Base-by-base conservation (phyloP, 2,329 filamentous ascomycete genomes). In the Aspergillus sojae region DNA sequence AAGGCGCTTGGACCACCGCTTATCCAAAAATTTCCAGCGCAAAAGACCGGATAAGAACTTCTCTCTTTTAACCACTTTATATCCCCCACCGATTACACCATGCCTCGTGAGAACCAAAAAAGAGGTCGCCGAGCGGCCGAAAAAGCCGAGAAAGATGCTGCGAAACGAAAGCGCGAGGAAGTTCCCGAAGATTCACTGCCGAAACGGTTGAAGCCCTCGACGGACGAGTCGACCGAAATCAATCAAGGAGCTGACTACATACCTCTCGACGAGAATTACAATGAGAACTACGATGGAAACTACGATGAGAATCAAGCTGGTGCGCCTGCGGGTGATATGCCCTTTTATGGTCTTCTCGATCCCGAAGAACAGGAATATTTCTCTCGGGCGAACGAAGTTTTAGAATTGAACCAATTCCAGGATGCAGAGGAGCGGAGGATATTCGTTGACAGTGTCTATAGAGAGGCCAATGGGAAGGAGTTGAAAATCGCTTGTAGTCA, bases 291-390 rank as follows among this genome's bases (percentile, higher is more conserved):
- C 46, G 66, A 67, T 26, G 71, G 66, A 2, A 30, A 19, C 10
- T 32, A 32, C 10, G 68, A 64, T n/a, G 62, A 72, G 41, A 62
- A 70, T 23, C 71, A 70, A 14, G 63, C 74, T 43, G 74, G 72
- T 41, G 74, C 43, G 5, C 55, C 58, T 1, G 52, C 72, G 3
- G 79, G 78, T 11, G 91, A 92, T 64, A 87, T 84, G 70, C 89
- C 92, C 62, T 99, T 97, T 82, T 98, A 96, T 72, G 95, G 95
- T 67, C 89, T 97, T 83, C 89, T 99, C 30, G 91, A 93, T 71
- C 90, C 96, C 60, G 88, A 96, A 69, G 95, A 99, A 82, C 93
- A 97, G 75, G 94, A 97, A 78, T 97, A 97, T 78, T 99, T 98
- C 79, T 90, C 92, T 69, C 88, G 89, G 55, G 93, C 94, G 60